phyloP scores from a whole-genome alignment of 257 asterid genomes.

The Capsicum chinense region DNA sequence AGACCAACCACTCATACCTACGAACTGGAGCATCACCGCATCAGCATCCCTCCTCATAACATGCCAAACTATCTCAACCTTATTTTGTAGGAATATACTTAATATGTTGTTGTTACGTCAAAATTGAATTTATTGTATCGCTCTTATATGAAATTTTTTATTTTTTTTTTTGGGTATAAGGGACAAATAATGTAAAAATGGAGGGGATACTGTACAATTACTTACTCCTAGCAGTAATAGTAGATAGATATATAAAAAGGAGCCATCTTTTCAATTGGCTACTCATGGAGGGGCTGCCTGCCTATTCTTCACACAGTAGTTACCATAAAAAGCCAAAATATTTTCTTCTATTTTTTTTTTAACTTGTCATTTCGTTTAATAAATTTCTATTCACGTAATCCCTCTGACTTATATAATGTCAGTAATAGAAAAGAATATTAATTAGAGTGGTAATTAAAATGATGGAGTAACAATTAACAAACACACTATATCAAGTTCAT shows the following conservation, averaged over 20 bases:
- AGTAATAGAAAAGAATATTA: background rate
- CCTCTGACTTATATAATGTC: background rate
- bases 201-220: too few species aligned
- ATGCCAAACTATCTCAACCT: too few species aligned
- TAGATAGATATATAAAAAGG: background rate
- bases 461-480: too few species aligned
- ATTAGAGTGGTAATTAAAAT: background rate
- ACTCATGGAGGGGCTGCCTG: background rate
- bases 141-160: too few species aligned
- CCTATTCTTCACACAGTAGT: constrained; percentile 37
- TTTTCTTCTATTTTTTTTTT: constrained; percentile 27
- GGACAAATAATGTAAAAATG: too few species aligned
- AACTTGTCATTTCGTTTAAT: background rate
- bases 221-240: background rate
- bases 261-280: constrained; percentile 26
- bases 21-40: too few species aligned
- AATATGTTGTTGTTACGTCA: too few species aligned
- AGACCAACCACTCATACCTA: too few species aligned
- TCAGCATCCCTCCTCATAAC: too few species aligned
- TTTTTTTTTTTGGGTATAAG: too few species aligned
- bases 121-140: too few species aligned
- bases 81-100: too few species aligned
- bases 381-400: background rate
- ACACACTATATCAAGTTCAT: background rate
- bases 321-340: constrained; percentile 52